These are phyloP conservation scores for Metschnikowia proteae DNA, from an alignment of 805 yeast genomes.

Conservation along the genomic window DNA sequence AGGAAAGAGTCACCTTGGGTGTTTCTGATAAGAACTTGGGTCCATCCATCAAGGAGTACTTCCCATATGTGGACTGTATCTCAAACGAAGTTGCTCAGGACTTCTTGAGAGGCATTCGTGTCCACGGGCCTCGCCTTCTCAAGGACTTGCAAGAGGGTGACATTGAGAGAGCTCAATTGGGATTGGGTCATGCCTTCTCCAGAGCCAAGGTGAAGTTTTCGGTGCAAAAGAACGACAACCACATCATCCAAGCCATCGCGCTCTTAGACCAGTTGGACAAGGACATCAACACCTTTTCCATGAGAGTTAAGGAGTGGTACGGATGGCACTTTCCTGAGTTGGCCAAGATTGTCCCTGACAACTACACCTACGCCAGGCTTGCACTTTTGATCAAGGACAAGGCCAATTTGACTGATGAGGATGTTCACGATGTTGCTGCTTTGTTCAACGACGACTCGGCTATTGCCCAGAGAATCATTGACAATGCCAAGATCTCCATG, in stretches of 20 bases:
- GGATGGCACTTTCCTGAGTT: slow-evolving; percentile 99
- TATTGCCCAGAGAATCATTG: slow-evolving; percentile 81
- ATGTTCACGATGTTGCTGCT: slow-evolving; percentile 89
- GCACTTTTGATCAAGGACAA: slow-evolving; percentile 84
- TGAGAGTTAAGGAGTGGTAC: slow-evolving; percentile 98
- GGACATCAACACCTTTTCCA: slow-evolving; percentile 94
- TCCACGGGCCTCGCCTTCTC: slow-evolving; percentile 81
- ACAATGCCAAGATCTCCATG: slow-evolving; percentile 96
- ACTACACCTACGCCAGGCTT: slow-evolving; percentile 79
- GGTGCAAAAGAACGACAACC: slow-evolving; percentile 98
- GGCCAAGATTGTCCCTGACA: slow-evolving; percentile 87
- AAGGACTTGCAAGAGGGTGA: slow-evolving; percentile 93
- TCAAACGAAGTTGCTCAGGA: slow-evolving; percentile 93
- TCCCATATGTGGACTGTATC: slow-evolving; percentile 86
- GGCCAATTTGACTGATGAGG: slow-evolving; percentile 83
- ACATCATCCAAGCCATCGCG: slow-evolving; percentile 98
- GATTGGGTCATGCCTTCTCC: slow-evolving; percentile 98
- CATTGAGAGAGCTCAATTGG: slow-evolving; percentile 95
- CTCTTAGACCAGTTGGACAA: slow-evolving; percentile 95
- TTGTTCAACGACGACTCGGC: slow-evolving; percentile 89
- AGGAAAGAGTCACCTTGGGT: slow-evolving; percentile 71
- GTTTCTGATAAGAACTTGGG: slow-evolving; percentile 94
- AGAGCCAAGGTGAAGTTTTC: slow-evolving; percentile 98
- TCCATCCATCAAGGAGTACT: slow-evolving; percentile 88
- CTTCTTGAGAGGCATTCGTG: slow-evolving; percentile 90